phyloP scores from a whole-genome alignment of 2,329 filamentous ascomycete species.

The Microsporum canis region DNA sequence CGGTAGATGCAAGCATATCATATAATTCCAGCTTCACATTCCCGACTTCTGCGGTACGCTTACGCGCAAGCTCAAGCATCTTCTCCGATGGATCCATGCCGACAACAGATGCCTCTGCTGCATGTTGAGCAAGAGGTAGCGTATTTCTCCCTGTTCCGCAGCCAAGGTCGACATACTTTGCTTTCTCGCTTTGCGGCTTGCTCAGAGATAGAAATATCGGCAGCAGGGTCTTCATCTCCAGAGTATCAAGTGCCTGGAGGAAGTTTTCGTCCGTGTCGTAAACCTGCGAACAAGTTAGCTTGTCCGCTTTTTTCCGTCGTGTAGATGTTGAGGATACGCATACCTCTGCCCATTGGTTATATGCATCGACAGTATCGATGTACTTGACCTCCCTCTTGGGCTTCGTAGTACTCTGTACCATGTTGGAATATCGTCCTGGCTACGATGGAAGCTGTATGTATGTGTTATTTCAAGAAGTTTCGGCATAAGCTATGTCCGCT shows the following conservation, averaged over 20 bases:
- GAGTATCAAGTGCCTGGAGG: constrained; percentile 51
- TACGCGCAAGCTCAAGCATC: constrained; percentile 47
- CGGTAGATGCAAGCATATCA: constrained; percentile 28
- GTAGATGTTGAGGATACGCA: background rate
- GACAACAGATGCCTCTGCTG: constrained; percentile 29
- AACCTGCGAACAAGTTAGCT: constrained; percentile 23
- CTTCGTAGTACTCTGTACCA: background rate
- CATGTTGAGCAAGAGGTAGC: constrained; percentile 32
- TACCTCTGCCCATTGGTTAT: constrained; percentile 30
- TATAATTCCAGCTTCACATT: constrained; percentile 20
- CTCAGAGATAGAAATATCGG: constrained; percentile 36
- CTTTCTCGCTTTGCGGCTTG: constrained; percentile 6
- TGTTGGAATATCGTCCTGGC: background rate
- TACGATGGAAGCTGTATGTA: background rate
- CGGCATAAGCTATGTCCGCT: too few relatives aligned
- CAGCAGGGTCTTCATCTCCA: constrained; percentile 43
- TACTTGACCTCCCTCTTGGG: constrained; percentile 18
- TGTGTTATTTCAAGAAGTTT: too few relatives aligned
- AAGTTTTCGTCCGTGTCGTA: constrained; percentile 59
- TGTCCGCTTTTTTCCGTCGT: too few relatives aligned
- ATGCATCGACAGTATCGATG: constrained; percentile 28
- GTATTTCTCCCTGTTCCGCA: constrained; percentile 57
- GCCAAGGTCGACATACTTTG: constrained; percentile 48
- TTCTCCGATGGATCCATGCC: constrained; percentile 47
- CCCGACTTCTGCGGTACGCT: constrained; percentile 22